Percentiles rank a stretch among this genome's conserved stretches.
Conservation (phyloP, 441 rosid species). For the Syzygium syzygioides region DNA sequence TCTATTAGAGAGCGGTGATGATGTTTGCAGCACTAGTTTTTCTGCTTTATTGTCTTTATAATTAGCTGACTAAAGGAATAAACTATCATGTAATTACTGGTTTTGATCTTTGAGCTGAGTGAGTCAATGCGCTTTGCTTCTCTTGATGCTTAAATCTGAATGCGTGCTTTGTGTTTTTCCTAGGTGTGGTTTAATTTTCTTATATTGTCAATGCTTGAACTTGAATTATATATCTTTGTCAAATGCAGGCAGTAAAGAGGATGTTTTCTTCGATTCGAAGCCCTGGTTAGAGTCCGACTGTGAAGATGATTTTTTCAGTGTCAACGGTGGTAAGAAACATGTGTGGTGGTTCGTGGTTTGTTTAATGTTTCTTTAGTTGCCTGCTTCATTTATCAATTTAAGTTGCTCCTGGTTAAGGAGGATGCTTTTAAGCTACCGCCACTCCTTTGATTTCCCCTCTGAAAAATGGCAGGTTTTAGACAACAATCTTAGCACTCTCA, state of each 20-base stretch:
- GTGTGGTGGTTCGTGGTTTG: neutral
- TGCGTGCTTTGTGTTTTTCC: neutral
- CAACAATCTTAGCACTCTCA: neutral
- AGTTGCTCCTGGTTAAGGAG: neutral
- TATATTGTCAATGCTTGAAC: neutral
- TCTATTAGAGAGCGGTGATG: neutral
- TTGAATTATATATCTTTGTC: neutral
- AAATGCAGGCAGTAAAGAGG: conserved; percentile 80
- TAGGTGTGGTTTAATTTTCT: neutral
- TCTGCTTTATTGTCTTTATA: neutral
- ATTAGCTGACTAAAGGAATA: neutral
- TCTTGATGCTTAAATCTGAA: neutral
- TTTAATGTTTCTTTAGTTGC: neutral
- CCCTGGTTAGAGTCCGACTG: conserved; percentile 22
- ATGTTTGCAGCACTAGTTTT: neutral
- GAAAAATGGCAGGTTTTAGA: neutral
- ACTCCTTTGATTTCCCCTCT: neutral
- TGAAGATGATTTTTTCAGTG: conserved; percentile 41
- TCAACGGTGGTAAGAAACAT: conserved; percentile 68
- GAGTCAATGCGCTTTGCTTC: neutral
- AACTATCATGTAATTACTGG: neutral
- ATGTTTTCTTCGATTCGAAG: conserved; percentile 79
- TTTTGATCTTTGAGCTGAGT: neutral
- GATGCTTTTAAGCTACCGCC: neutral
- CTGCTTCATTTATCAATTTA: neutral